Percentiles rank a stretch among this genome's conserved stretches.
Evolutionary conservation across 2,329 filamentous ascomycete species (phyloP).

Genomic region (Colletotrichum cuscutae): DNA sequence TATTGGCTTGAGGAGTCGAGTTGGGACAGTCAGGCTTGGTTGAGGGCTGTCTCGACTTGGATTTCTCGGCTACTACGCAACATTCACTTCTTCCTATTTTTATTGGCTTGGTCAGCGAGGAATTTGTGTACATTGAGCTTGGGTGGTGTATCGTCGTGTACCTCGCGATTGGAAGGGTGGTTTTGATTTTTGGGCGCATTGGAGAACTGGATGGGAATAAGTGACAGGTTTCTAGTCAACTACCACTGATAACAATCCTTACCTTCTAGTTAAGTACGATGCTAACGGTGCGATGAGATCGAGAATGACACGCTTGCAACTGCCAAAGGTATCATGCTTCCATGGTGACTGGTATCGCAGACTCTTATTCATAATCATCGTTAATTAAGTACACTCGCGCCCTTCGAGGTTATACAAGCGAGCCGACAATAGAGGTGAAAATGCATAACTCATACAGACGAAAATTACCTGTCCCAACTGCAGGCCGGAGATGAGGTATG

Average conservation of each 20-base stretch:
- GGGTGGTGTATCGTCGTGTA: too few species aligned
- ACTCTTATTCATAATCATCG: constrained; percentile 17
- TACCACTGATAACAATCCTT: too few species aligned
- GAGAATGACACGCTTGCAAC: too few species aligned
- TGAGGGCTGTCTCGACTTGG: not conserved
- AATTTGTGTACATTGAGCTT: too few species aligned
- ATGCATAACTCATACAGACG: constrained; percentile 38
- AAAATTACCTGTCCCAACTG: constrained; percentile 47
- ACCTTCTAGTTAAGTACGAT: too few species aligned
- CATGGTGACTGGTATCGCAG: not conserved
- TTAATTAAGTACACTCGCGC: constrained; percentile 31
- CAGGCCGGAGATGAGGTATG: constrained; percentile 36
- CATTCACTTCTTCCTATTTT: too few species aligned
- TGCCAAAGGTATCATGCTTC: not conserved
- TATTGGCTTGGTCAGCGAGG: too few species aligned
- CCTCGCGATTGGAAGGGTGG: too few species aligned
- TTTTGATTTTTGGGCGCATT: too few species aligned
- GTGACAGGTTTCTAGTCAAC: too few species aligned
- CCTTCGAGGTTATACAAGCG: constrained; percentile 25
- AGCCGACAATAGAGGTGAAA: constrained; percentile 6
- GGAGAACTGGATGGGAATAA: too few species aligned
- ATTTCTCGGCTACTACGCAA: not conserved
- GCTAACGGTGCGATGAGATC: too few species aligned
- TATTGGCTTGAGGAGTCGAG: not conserved
- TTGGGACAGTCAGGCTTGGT: not conserved